These are phyloP conservation scores for Drechslerella stenobrocha DNA, from an alignment of 2,329 filamentous ascomycete species.

Conservation along the genomic window DNA sequence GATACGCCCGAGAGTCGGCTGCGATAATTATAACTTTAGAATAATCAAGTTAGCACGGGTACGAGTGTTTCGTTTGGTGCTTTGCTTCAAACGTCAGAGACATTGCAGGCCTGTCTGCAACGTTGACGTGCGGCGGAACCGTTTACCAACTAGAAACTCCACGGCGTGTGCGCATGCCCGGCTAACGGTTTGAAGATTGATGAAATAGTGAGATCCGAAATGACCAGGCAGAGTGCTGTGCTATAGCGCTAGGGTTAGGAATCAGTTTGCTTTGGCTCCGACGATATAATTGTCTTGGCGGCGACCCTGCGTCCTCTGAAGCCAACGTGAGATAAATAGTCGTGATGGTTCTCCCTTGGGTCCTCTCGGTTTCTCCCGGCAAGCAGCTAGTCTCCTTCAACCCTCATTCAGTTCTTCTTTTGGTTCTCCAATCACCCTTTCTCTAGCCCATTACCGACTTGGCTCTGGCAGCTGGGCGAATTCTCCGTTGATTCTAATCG, in stretches of 20 bases:
- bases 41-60: too few species aligned
- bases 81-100: slow-evolving; percentile 24
- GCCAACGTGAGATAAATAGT: slow-evolving; percentile 48
- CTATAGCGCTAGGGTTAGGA: too few species aligned
- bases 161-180: too few species aligned
- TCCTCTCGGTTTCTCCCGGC: slow-evolving; percentile 3
- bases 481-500: neutral
- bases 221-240: too few species aligned
- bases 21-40: too few species aligned
- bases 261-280: too few species aligned
- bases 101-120: slow-evolving; percentile 17
- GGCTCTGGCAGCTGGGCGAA: slow-evolving; percentile 6
- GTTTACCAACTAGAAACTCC: slow-evolving; percentile 5
- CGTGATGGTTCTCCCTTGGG: slow-evolving; percentile 9
- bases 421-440: neutral
- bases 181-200: too few species aligned
- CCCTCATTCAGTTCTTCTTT: slow-evolving; percentile 8
- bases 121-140: slow-evolving; percentile 1
- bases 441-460: slow-evolving; percentile 7
- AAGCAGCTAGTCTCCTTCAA: slow-evolving; percentile 46
- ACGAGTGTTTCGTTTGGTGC: slow-evolving; percentile 29
- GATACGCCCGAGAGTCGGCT: too few species aligned
- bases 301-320: too few species aligned
- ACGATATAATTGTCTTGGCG: too few species aligned
- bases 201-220: too few species aligned